Evolutionary conservation across 306 rosid genomes (phyloP), one percentile per base, ranked within the genome.

Genomic region (Prunus mume): DNA sequence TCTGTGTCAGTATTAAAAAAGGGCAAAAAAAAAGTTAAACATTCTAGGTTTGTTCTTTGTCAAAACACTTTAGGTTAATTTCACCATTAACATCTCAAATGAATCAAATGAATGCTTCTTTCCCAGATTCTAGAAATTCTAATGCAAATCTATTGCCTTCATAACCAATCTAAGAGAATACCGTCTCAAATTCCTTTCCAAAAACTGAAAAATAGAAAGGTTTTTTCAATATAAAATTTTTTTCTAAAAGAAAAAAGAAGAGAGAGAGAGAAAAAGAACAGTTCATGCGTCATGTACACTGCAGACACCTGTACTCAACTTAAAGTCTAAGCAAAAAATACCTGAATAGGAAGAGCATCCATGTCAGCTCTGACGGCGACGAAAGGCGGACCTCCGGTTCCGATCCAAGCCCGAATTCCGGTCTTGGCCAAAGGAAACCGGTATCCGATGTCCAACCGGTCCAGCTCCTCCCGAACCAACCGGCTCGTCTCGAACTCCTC

Each of bases 331-430:
- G 15, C 27, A 2, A 24, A 15, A n/a, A 17, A n/a, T 30, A 89
- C 98, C 97, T 94, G 97, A 43, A 94, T 92, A 2, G 98, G 98
- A 50, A 92, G 96, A n/a, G 98, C 97, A 62, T 94, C 98, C 98
- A 94, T 91, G 88, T 94, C 98, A 60, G 98, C 98, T 81, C 98
- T 84, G 79, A 94, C 72, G 10, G 97, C 97, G 47, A 94, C 97
- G 80, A 89, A 92, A 57, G 98, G 98, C 9, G 97, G 93, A 9
- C 89, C 83, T 0, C 97, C 96, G n/a, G 96, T 90, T 1, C 98
- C 98, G 85, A 94, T 88, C 95, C 81, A 89, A 55, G 93, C 98
- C 17, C 96, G 85, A 47, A 94, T 80, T 25, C 98, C 98, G 76
- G 98, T 94, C 65, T 82, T 87, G 0, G 97, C 98, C 13, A 91